Base-by-base conservation (phyloP, 768 basidiomycete species). In the Solioccasus polychromus region DNA sequence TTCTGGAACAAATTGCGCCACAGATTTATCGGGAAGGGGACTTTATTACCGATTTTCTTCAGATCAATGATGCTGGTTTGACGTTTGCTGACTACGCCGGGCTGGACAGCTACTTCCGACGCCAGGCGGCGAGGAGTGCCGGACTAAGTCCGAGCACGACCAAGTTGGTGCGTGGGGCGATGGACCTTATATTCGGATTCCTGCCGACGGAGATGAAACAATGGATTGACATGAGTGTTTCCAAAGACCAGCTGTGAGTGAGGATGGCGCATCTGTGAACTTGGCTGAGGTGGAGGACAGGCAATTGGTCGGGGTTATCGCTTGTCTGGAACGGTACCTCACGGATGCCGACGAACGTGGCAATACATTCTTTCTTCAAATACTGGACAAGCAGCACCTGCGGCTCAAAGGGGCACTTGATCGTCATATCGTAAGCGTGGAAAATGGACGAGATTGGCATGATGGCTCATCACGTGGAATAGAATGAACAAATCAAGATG, bases 111-210 rank as follows among this genome's bases (percentile, higher is more conserved):
- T 98, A 96, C 67, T 96, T 96, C 72, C 78, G 91, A 20, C 73
- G 95, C 38, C 91, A 97, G 61, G 95, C 95, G n/a, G 74, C 85
- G 6, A 75, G 89, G 22, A 72, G 79, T 40, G 76, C 75, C 22
- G 79, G 82, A 23, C 73, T 94, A 35, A 82, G 80, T 47, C 75
- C 76, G 43, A 68, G 79, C 7, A 92, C 92, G 22, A 60, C 72
- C 47, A 93, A 94, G 68, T 77, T 94, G 8, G 78, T 93, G 24
- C 81, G 91, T 17, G 84, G 85, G 3, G 90, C 92, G 23, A 82
- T 97, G 87, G 95, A 98, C 53, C 69, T 95, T 42, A 92, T 97
- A 42, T 98, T 97, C 63, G 92, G 93, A 8, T 98, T 95, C 71
- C 69, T 98, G 15, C 84, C 86, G 3, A 72, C 74, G 1, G 93